Conservation (phyloP, 2,329 filamentous ascomycete genomes). For the Grosmannia huntii region DNA sequence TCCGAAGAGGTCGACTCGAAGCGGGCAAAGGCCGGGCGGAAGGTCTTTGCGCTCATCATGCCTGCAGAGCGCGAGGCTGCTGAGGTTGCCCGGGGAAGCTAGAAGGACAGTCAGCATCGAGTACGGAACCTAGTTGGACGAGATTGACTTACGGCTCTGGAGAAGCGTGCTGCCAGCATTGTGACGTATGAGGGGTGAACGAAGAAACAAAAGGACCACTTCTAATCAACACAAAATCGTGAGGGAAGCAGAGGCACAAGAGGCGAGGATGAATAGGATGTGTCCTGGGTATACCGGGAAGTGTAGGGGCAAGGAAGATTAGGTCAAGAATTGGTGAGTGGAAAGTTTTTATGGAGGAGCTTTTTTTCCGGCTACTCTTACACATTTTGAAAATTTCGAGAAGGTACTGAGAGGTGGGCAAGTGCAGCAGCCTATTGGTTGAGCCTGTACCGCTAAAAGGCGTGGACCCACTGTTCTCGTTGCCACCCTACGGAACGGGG, state of each 20-base stretch:
- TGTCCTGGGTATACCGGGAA: not conserved
- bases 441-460: not conserved
- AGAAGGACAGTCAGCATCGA: conserved; percentile 8
- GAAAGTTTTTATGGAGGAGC: conserved; percentile 11
- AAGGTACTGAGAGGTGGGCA: conserved; percentile 9
- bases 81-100: conserved; percentile 69
- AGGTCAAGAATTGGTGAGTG: not conserved
- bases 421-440: conserved; percentile 7
- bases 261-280: not conserved
- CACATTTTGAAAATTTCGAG: conserved; percentile 11
- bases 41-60: conserved; percentile 50
- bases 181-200: conserved; percentile 24
- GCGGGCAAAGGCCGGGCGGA: conserved; percentile 61
- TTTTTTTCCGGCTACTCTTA: conserved; percentile 9
- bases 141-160: conserved; percentile 55
- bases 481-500: conserved; percentile 1
- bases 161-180: conserved; percentile 62
- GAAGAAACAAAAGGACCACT: conserved; percentile 10
- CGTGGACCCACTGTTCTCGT: not conserved
- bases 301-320: not conserved
- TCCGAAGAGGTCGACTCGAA: conserved; percentile 57
- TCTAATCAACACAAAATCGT: conserved; percentile 4
- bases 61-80: conserved; percentile 55
- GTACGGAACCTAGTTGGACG: not conserved
- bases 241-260: conserved; percentile 7